phyloP scores from a whole-genome alignment of 2,329 filamentous ascomycete species.

The Nemania abortiva region DNA sequence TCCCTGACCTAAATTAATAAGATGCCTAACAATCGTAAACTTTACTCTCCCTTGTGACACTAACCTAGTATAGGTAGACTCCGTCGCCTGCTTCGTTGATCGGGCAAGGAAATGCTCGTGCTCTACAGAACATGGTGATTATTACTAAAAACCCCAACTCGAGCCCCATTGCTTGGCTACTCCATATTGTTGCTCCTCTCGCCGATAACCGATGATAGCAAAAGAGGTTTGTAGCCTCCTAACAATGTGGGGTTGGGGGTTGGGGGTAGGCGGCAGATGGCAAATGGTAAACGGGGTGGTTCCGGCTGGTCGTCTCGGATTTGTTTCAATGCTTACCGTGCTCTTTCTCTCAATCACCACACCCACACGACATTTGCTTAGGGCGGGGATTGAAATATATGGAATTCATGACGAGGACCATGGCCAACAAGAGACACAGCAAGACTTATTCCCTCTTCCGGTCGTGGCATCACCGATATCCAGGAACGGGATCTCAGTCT shows the following conservation, averaged over 20 bases:
- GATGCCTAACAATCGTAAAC: neutral
- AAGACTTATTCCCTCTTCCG: neutral
- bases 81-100: no score
- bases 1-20: neutral
- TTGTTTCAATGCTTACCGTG: constrained; percentile 8
- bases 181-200: neutral
- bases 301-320: constrained; percentile 19
- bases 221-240: neutral
- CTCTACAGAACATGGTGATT: no score
- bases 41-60: neutral
- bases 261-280: neutral
- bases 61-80: neutral
- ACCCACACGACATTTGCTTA: neutral
- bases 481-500: neutral
- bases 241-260: neutral
- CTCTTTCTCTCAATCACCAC: neutral
- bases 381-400: neutral
- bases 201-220: no score
- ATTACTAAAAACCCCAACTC: neutral
- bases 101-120: no score
- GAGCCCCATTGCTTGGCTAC: neutral
- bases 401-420: neutral
- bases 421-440: neutral
- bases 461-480: neutral
- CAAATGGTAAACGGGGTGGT: neutral